Conservation (phyloP, 176 grass and related monocot species). For the Rhynchospora tenuis region DNA sequence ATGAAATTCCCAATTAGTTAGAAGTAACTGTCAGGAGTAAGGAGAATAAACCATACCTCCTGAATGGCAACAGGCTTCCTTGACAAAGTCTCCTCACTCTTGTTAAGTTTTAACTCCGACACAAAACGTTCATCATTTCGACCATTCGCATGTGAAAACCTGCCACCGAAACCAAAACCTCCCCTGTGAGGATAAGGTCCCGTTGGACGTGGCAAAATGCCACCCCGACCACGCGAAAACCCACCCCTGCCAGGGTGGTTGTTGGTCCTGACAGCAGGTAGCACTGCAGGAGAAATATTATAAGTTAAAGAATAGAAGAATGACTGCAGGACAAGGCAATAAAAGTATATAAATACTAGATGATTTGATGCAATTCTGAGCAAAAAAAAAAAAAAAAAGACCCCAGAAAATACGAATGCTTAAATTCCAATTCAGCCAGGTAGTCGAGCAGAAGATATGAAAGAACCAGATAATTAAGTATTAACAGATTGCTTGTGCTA, state of each 20-base stretch:
- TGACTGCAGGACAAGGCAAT: neutral
- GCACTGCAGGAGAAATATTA: conserved; percentile 40
- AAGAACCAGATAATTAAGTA: no score
- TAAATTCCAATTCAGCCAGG: neutral
- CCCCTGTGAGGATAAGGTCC: conserved; percentile 62
- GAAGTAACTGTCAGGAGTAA: conserved; percentile 1
- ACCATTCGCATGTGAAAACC: conserved; percentile 66
- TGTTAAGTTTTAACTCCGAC: conserved; percentile 97
- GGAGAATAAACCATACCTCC: conserved; percentile 46
- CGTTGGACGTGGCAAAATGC: conserved; percentile 78
- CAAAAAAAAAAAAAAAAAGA: neutral
- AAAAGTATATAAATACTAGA: neutral
- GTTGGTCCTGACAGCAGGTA: conserved; percentile 53
- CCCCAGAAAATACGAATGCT: neutral
- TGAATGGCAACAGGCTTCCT: conserved; percentile 90
- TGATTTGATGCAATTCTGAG: neutral
- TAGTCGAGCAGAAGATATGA: neutral
- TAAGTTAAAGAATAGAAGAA: neutral
- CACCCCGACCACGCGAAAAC: conserved; percentile 66
- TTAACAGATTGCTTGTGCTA: no score
- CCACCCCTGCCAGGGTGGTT: conserved; percentile 72
- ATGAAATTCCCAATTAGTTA: conserved; percentile 8
- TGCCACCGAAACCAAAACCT: conserved; percentile 65
- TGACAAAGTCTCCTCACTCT: conserved; percentile 95
- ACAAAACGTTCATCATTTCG: conserved; percentile 74